A percentile compares a stretch with the other conserved stretches of the same genome.
These are phyloP conservation scores for Leishmania martiniquensis DNA, from an alignment of 208 protist genomes.

Conservation along the genomic window DNA sequence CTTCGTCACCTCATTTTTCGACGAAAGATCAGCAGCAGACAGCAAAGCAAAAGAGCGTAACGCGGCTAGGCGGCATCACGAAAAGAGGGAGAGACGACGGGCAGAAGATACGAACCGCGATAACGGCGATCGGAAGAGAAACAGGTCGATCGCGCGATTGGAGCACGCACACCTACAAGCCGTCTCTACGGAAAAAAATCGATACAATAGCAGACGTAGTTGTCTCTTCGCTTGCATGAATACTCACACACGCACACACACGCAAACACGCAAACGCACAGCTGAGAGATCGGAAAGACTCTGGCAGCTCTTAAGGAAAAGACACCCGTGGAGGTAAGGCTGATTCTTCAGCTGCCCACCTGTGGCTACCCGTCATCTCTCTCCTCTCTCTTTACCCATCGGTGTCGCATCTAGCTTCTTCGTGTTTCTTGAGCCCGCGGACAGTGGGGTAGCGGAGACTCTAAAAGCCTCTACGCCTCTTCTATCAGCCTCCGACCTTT, in stretches of 20 bases:
- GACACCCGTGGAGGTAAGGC: not conserved
- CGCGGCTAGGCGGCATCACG: not conserved
- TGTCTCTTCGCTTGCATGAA: too few species aligned
- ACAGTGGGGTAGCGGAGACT: not conserved
- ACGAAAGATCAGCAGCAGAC: not conserved
- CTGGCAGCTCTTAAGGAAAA: not conserved
- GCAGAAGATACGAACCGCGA: not conserved
- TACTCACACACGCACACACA: not conserved
- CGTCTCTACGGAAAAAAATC: not conserved
- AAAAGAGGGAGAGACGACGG: not conserved
- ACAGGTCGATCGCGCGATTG: not conserved
- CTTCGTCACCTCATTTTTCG: not conserved
- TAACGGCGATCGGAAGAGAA: not conserved
- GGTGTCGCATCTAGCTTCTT: not conserved
- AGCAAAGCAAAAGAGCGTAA: not conserved
- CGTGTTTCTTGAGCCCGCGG: not conserved
- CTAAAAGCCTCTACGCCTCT: not conserved
- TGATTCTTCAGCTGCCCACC: too few species aligned
- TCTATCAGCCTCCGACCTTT: not conserved
- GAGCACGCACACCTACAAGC: not conserved
- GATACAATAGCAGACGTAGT: too few species aligned
- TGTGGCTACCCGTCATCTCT: not conserved
- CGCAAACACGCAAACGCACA: not conserved
- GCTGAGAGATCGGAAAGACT: not conserved
- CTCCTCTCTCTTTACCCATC: not conserved